Base-by-base conservation (phyloP, 179 eudicot species). In the Spinacia oleracea region DNA sequence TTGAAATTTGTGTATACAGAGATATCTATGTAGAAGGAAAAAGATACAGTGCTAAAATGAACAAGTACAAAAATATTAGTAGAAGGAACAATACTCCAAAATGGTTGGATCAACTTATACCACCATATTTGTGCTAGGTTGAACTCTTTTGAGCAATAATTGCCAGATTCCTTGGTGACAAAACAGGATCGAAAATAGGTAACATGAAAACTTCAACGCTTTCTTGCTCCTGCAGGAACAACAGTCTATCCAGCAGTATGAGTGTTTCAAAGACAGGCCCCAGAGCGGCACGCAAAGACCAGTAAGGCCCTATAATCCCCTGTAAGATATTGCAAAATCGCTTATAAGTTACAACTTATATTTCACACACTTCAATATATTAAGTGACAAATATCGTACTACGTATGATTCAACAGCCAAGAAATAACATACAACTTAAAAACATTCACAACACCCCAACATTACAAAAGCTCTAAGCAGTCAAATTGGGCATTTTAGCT, bases 101-200 rank as follows among this genome's bases (percentile, higher is more conserved):
- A 51, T 16, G 20, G 0, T 2, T 51, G 4, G 2, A 50, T 3
- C 1, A 10, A 2, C 48, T 45, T 45, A 7, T 2, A 1, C 0
- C 9, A 38, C 67, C 62, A 43, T 14, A 56, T 65, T 70, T 31
- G 34, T 68, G 45, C 45, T 62, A 27, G 40, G 68, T 32, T 87
- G 78, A 90, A 62, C 68, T 34, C 76, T 88, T 94, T 72, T 72
- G 78, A 65, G 94, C 96, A 83, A 94, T 91, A 68, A 94, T 83
- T 66, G 98, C 98, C 80, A 94, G 67, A 77, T 94, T 94, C 82
- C 98, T 91, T 11, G 98, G 98, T 40, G 98, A 94, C 78, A 92
- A 79, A 48, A 73, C 81, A 50, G 98, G 97, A 91, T 94, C 88
- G 76, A 94, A 94, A 48, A 94, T 82, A 21, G 98, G 98, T 38